Evolutionary conservation across 176 grass and related monocot species (phyloP).

Genomic region (Bolboschoenus planiculmis): DNA sequence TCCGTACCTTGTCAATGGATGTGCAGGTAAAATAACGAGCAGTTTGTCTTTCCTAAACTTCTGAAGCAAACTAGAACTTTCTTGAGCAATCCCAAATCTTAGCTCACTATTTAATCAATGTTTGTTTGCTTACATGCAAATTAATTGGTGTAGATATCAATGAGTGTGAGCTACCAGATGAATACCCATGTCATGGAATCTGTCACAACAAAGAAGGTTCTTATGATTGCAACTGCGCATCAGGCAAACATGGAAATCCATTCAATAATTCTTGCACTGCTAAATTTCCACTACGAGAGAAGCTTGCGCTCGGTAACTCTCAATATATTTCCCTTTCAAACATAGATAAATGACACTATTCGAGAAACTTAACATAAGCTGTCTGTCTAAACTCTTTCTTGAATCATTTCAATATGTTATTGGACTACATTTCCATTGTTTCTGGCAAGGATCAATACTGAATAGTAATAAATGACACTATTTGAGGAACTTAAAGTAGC

Average conservation of each 20-base stretch:
- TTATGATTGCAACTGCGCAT: constrained; percentile 31
- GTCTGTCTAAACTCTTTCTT: neutral
- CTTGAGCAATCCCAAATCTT: neutral
- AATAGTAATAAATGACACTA: neutral
- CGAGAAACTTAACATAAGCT: no score
- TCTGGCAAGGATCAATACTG: neutral
- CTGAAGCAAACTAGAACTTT: neutral
- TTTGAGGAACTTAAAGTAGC: neutral
- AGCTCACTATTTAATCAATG: neutral
- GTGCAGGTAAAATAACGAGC: constrained; percentile 27
- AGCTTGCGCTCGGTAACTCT: constrained; percentile 32
- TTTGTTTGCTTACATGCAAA: neutral
- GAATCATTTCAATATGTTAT: neutral
- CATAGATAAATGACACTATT: no score
- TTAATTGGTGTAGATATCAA: constrained; percentile 38
- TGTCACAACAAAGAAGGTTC: constrained; percentile 31
- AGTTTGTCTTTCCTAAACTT: neutral
- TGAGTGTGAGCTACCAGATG: constrained; percentile 25
- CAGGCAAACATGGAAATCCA: constrained; percentile 28
- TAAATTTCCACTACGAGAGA: constrained; percentile 23
- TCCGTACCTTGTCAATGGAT: constrained; percentile 30
- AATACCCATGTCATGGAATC: constrained; percentile 35
- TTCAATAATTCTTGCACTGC: constrained; percentile 16
- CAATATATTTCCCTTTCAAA: neutral
- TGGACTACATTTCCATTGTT: neutral